phyloP scores from a whole-genome alignment of 2,329 filamentous ascomycete genomes.

The Botrytis tulipae region DNA sequence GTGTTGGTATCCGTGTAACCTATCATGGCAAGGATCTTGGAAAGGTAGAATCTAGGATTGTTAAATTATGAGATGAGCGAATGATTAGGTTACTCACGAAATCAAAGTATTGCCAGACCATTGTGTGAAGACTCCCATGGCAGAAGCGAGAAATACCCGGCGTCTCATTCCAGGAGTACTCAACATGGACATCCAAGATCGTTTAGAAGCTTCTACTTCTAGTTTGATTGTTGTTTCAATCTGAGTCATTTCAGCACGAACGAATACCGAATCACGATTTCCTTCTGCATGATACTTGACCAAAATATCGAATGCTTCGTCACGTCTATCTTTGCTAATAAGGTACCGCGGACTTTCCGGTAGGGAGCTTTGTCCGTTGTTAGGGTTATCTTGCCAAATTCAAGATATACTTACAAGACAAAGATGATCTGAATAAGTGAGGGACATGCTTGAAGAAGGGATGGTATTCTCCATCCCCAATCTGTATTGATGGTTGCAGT shows the following conservation, averaged over 20 bases:
- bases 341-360: constrained; percentile 58
- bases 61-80: neutral
- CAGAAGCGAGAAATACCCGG: constrained; percentile 48
- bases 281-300: constrained; percentile 53
- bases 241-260: constrained; percentile 59
- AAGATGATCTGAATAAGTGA: constrained; percentile 30
- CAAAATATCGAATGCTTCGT: constrained; percentile 56
- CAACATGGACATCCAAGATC: constrained; percentile 54
- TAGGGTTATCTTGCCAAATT: neutral
- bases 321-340: constrained; percentile 55
- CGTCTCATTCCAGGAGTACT: constrained; percentile 50
- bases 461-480: constrained; percentile 45
- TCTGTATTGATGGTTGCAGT: constrained; percentile 44
- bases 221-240: constrained; percentile 56
- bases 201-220: constrained; percentile 53
- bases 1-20: neutral
- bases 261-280: constrained; percentile 49
- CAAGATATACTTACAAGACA: constrained; percentile 21
- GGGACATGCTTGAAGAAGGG: constrained; percentile 41
- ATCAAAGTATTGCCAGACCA: constrained; percentile 49
- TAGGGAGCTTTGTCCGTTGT: constrained; percentile 40
- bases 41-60: constrained; percentile 43
- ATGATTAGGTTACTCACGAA: constrained; percentile 37
- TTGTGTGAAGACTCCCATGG: constrained; percentile 55
- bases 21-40: constrained; percentile 40